These are phyloP conservation scores for Dothideomycetes sp. DNA, from an alignment of 2,329 filamentous ascomycete species.

Conservation along the genomic window DNA sequence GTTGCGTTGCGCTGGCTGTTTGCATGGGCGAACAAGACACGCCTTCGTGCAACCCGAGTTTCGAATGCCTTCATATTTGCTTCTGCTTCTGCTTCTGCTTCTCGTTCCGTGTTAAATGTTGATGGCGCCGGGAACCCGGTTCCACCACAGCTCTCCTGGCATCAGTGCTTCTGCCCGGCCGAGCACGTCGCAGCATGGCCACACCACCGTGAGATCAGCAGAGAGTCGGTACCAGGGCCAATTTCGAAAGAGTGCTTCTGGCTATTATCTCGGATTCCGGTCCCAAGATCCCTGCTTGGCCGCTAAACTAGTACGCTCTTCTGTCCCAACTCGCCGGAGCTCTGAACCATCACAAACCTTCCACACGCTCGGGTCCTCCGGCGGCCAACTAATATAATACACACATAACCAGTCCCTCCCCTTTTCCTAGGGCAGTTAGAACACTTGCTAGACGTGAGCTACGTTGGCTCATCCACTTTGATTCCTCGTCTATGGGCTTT, in stretches of 20 bases:
- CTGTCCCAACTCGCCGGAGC: conserved; percentile 12
- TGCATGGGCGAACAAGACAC: conserved; percentile 18
- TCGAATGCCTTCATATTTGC: conserved; percentile 5
- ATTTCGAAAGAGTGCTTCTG: conserved; percentile 4
- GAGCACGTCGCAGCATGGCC: conserved; percentile 1
- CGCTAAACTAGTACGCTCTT: conserved; percentile 11
- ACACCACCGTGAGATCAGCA: conserved; percentile 4
- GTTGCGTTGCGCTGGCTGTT: conserved; percentile 15
- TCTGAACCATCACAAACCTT: conserved; percentile 12
- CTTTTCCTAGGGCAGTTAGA: neutral
- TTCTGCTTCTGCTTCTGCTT: conserved; percentile 2
- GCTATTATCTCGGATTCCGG: conserved; percentile 12
- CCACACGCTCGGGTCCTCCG: conserved; percentile 11
- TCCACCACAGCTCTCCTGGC: conserved; percentile 3
- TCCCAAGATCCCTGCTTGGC: conserved; percentile 13
- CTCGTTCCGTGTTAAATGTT: too few relatives aligned
- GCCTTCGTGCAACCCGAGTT: conserved; percentile 9
- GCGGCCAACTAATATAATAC: conserved; percentile 9
- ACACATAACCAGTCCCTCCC: neutral
- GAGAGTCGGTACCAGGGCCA: too few relatives aligned
- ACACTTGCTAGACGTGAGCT: neutral
- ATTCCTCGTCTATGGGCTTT: neutral
- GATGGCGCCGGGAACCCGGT: too few relatives aligned
- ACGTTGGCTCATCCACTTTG: neutral
- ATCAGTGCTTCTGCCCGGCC: neutral